A percentile compares a stretch with the other conserved stretches of the same genome.
Evolutionary conservation across 1,139 yeast species (phyloP).

Genomic region (Saccharomyces hybrid): DNA sequence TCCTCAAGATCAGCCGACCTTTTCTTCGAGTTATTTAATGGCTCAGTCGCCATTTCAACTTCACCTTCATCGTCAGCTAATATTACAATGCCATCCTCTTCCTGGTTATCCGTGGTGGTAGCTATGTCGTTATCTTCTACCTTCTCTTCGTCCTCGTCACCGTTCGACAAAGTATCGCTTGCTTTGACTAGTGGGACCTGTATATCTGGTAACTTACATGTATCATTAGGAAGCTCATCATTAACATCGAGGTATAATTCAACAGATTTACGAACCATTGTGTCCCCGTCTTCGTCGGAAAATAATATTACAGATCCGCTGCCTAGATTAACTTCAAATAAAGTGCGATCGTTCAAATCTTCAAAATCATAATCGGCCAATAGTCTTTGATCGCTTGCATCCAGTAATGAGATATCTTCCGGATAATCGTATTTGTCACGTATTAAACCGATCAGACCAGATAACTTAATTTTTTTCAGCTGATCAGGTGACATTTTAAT

Average conservation of each 20-base stretch:
- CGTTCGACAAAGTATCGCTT: constrained; percentile 4
- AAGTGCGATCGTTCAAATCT: constrained; percentile 50
- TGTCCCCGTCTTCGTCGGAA: constrained; percentile 56
- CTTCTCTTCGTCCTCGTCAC: constrained; percentile 17
- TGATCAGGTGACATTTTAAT: constrained; percentile 17
- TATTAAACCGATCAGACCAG: constrained; percentile 41
- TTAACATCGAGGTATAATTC: constrained; percentile 50
- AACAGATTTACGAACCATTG: constrained; percentile 46
- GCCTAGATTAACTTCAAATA: constrained; percentile 49
- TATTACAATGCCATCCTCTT: constrained; percentile 9
- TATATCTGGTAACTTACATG: constrained; percentile 24
- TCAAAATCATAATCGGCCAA: constrained; percentile 85
- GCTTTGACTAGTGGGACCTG: constrained; percentile 31
- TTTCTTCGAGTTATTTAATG: background rate
- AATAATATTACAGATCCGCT: constrained; percentile 58
- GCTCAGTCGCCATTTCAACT: background rate
- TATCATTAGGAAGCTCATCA: constrained; percentile 16
- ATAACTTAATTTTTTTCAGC: constrained; percentile 17
- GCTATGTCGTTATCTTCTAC: constrained; percentile 11
- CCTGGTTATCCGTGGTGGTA: constrained; percentile 6
- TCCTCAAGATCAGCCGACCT: background rate
- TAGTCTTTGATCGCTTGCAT: constrained; percentile 51
- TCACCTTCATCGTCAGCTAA: constrained; percentile 11
- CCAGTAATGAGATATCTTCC: constrained; percentile 59
- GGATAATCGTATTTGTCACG: constrained; percentile 46